phyloP scores from a whole-genome alignment of 2,329 filamentous ascomycete species.

The Trichoderma endophyticum region DNA sequence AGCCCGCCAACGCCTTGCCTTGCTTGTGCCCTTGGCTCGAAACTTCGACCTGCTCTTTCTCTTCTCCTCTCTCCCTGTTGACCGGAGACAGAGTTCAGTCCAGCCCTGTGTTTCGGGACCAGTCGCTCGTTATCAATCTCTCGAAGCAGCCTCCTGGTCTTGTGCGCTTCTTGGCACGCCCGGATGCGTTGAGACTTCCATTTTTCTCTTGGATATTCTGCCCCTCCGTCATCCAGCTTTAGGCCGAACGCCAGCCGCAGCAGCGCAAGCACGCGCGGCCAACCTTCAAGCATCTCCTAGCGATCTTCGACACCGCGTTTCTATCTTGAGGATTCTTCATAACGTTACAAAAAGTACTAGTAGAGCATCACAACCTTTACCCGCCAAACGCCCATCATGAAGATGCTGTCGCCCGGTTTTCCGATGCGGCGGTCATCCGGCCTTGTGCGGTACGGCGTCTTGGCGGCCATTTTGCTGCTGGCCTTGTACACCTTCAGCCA shows the following conservation, averaged over 20 bases:
- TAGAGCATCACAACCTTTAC: not conserved
- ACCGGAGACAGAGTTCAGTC: not conserved
- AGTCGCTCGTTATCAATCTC: slow-evolving; percentile 10
- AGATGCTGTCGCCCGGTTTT: slow-evolving; percentile 40
- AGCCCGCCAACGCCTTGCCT: not conserved
- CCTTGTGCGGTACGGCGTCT: slow-evolving; percentile 40
- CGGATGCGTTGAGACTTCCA: not conserved
- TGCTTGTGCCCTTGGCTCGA: not conserved
- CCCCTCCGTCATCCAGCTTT: slow-evolving; percentile 12
- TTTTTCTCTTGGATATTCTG: slow-evolving; percentile 9
- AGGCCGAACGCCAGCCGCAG: not conserved
- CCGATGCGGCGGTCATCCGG: slow-evolving; percentile 42
- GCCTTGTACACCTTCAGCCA: slow-evolving; percentile 30
- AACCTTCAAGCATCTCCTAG: not conserved
- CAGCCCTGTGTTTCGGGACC: not conserved
- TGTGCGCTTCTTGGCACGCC: slow-evolving; percentile 3
- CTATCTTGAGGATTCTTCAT: not conserved
- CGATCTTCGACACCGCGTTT: not conserved
- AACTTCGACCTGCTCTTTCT: not conserved
- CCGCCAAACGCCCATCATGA: slow-evolving; percentile 22
- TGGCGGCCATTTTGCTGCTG: slow-evolving; percentile 36
- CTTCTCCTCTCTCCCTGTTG: not conserved
- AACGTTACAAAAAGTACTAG: not conserved
- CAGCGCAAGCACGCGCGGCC: slow-evolving; percentile 8
- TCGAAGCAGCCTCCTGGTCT: not conserved